Percentiles rank a stretch among this genome's conserved stretches.
phyloP scores from a whole-genome alignment of 1,284 basidiomycete species.

The Rhodotorula sp. region DNA sequence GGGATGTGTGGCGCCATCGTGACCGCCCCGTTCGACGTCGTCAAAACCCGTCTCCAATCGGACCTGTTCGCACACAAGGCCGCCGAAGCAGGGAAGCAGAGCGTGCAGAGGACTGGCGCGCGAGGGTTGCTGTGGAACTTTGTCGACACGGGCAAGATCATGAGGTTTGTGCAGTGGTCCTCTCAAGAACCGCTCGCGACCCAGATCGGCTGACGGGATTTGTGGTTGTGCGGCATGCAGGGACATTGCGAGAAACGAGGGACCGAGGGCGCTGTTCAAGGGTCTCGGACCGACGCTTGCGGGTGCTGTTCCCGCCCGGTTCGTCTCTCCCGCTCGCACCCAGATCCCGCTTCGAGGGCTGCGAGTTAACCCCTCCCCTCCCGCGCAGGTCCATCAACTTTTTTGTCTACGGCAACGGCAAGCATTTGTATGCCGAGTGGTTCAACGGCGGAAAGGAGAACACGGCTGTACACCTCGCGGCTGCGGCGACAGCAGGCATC shows the following conservation, averaged over 20 bases:
- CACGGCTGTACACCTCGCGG: slow-evolving; percentile 75
- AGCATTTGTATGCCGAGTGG: slow-evolving; percentile 76
- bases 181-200: not conserved
- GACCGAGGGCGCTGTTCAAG: slow-evolving; percentile 85
- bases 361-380: not conserved
- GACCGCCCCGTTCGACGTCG: slow-evolving; percentile 95
- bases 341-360: no score
- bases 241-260: slow-evolving; percentile 87
- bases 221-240: slow-evolving; percentile 51
- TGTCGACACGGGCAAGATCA: slow-evolving; percentile 87
- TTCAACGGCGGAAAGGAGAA: slow-evolving; percentile 82
- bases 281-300: slow-evolving; percentile 92
- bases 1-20: slow-evolving; percentile 98
- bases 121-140: slow-evolving; percentile 79
- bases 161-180: slow-evolving; percentile 60
- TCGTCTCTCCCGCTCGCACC: slow-evolving; percentile 24
- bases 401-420: slow-evolving; percentile 96
- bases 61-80: slow-evolving; percentile 64
- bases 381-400: slow-evolving; percentile 77
- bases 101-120: slow-evolving; percentile 52
- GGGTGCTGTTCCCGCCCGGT: slow-evolving; percentile 89
- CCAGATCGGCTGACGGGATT: not conserved
- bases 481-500: slow-evolving; percentile 78
- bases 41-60: slow-evolving; percentile 95
- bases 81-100: not conserved